Conservation (phyloP, 2,329 filamentous ascomycete genomes). For the Gaeumannomyces sp. region DNA sequence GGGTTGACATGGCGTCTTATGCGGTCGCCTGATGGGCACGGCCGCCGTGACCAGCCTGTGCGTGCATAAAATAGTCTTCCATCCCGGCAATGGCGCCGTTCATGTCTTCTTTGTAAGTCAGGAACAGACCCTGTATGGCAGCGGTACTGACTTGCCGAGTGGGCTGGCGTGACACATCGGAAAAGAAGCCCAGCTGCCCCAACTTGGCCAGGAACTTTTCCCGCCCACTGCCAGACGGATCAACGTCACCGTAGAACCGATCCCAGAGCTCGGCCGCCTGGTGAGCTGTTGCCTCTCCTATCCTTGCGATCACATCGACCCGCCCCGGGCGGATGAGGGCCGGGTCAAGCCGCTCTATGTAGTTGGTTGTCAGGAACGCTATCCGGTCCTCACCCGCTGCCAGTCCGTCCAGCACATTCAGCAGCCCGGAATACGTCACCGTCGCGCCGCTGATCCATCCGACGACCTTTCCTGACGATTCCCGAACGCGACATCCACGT, state of each 20-base stretch:
- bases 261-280: constrained; percentile 89
- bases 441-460: constrained; percentile 79
- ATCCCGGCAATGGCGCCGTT: constrained; percentile 68
- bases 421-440: constrained; percentile 86
- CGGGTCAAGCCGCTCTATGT: constrained; percentile 81
- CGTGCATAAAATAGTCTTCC: constrained; percentile 7
- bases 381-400: constrained; percentile 91
- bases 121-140: constrained; percentile 85
- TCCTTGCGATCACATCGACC: constrained; percentile 86
- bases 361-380: constrained; percentile 90
- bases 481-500: constrained; percentile 84
- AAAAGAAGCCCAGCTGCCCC: constrained; percentile 63
- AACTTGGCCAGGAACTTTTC: constrained; percentile 66
- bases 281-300: constrained; percentile 79
- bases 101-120: constrained; percentile 91
- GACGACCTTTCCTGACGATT: constrained; percentile 71
- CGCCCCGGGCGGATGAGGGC: constrained; percentile 85
- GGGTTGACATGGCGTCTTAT: not conserved
- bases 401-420: constrained; percentile 85
- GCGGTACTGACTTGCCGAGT: constrained; percentile 68
- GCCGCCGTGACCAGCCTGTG: constrained; percentile 1
- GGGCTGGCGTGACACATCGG: constrained; percentile 33
- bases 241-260: constrained; percentile 84
- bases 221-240: constrained; percentile 55
- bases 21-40: not conserved